phyloP scores from a whole-genome alignment of 441 rosid species.

The Populus hybrid region DNA sequence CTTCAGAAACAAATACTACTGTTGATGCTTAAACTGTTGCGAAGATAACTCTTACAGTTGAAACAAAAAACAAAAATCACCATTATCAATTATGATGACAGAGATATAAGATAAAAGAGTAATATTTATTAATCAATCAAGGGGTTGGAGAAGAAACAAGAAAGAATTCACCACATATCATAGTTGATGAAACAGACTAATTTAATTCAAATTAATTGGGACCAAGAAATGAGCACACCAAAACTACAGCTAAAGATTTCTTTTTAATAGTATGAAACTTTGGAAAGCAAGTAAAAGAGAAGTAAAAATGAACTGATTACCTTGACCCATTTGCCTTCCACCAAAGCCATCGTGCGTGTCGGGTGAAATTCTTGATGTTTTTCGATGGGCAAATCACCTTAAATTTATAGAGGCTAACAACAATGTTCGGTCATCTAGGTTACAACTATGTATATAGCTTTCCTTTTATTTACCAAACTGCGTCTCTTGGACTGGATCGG shows the following conservation, averaged over 20 bases:
- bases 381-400: not conserved
- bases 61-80: not conserved
- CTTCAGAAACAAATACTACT: too few species aligned
- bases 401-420: not conserved
- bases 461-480: not conserved
- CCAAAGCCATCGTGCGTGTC: conserved; percentile 25
- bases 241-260: not conserved
- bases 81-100: not conserved
- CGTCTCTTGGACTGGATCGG: not conserved
- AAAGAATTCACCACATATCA: not conserved
- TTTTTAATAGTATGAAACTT: not conserved
- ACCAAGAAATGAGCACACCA: not conserved
- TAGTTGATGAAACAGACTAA: not conserved
- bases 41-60: too few species aligned
- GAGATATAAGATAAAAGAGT: not conserved
- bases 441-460: not conserved
- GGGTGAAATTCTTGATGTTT: not conserved
- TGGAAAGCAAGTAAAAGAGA: not conserved
- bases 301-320: conserved; percentile 25
- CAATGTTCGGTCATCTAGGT: not conserved
- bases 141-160: not conserved
- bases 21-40: too few species aligned
- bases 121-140: not conserved
- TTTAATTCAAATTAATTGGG: not conserved
- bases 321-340: conserved; percentile 63